Evolutionary conservation across 2,329 filamentous ascomycete species (phyloP), one percentile per base, ranked within the genome.

Genomic region (Arachnomyces sp.): DNA sequence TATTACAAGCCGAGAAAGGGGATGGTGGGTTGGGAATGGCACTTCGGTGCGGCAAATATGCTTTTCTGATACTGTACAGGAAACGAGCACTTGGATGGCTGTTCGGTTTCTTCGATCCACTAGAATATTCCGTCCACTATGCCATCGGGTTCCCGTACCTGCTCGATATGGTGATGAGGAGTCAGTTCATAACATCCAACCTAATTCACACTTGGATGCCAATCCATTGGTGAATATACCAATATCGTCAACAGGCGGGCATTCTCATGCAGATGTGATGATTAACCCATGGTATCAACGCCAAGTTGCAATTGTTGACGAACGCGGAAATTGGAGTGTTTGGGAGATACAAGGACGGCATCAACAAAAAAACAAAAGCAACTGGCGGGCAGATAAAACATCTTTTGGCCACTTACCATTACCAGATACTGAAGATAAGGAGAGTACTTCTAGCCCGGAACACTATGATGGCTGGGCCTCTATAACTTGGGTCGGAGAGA

Each of bases 281-380:
- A 80, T 81, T 56, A 78, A 80, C 50, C 76, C 76, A 3, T 75
- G 71, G 63, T 74, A 75, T 52, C 66, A 72, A 42, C 65, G 66
- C n/a, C 72, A 77, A 50, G 54, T 80, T 42, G 77, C 66, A 2
- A 60, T 80, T 11, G 56, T 80, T 14, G 75, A 80, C 52, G 63
- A 66, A 33, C 49, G 55, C 21, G 75, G 74, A 1, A 60, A 60
- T 30, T 82, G 77, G 78, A 70, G 62, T 39, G 53, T 80, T 30
- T 68, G 61, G 69, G 62, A 63, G 43, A 48, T 72, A 15, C 55
- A 57, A 18, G 58, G 61, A 32, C 54, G 57, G 25, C 44, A 52
- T 33, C 54, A 53, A 5, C 17, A 45, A 40, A 46, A 53, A 36
- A 49, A 48, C 32, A 53, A 57, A 36, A 39, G 52, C 14, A 53